A percentile compares a stretch with the other conserved stretches of the same genome.
Evolutionary conservation across 1,284 basidiomycete genomes (phyloP).

Genomic region (Polyporus tsugae): DNA sequence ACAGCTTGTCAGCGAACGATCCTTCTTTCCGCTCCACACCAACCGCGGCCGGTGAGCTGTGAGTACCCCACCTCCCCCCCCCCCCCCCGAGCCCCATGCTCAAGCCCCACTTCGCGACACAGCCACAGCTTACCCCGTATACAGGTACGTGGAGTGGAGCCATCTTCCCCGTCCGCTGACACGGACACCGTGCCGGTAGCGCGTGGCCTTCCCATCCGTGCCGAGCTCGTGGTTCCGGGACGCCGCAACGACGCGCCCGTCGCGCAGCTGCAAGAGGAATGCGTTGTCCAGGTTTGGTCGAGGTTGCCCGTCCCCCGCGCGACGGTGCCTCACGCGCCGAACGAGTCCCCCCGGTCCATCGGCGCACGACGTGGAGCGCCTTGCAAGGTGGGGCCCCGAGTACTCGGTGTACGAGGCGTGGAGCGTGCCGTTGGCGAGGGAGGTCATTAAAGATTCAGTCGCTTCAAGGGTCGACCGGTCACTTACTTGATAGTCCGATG

Average conservation of each 20-base stretch:
- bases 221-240: constrained; percentile 16
- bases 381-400: too few relatives aligned
- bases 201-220: constrained; percentile 3
- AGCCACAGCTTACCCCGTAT: constrained; percentile 1
- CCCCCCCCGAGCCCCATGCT: too few relatives aligned
- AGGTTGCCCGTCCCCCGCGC: constrained; percentile 16
- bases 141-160: background rate
- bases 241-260: constrained; percentile 18
- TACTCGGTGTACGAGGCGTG: too few relatives aligned
- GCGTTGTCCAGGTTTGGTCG: constrained; percentile 17
- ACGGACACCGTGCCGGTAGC: constrained; percentile 12
- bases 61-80: too few relatives aligned
- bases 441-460: too few relatives aligned
- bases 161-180: background rate
- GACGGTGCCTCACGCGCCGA: constrained; percentile 7
- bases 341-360: constrained; percentile 14
- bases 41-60: too few relatives aligned
- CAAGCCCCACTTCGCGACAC: background rate
- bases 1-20: background rate
- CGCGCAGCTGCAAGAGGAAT: constrained; percentile 18
- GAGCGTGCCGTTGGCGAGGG: too few relatives aligned
- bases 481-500: background rate
- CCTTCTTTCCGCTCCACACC: too few relatives aligned
- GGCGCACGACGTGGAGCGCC: too few relatives aligned
- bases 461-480: background rate